phyloP scores from a whole-genome alignment of 768 basidiomycete genomes.

The Boletus reticuloceps region DNA sequence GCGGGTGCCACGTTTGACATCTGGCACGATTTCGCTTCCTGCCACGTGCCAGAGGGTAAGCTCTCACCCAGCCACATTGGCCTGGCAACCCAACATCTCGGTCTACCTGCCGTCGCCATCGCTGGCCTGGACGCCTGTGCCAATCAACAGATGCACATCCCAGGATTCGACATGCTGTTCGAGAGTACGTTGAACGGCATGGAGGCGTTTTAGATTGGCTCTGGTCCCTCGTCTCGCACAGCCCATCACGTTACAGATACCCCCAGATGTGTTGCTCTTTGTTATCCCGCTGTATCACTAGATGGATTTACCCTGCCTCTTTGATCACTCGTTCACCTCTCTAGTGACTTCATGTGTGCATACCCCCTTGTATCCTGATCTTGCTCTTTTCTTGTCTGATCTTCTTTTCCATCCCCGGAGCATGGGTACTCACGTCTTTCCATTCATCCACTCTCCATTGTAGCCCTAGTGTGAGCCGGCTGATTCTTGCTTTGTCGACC shows the following conservation, averaged over 20 bases:
- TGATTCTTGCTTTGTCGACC: too few relatives aligned
- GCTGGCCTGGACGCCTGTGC: slow-evolving; percentile 3
- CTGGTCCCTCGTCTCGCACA: too few relatives aligned
- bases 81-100: slow-evolving; percentile 4
- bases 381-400: not conserved
- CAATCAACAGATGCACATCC: not conserved
- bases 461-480: too few relatives aligned
- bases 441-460: too few relatives aligned
- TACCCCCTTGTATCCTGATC: not conserved
- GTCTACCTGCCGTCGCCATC: not conserved
- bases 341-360: not conserved
- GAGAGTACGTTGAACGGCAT: slow-evolving; percentile 9
- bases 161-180: slow-evolving; percentile 18
- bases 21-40: slow-evolving; percentile 17
- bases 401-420: not conserved
- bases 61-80: not conserved
- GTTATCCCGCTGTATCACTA: slow-evolving; percentile 3
- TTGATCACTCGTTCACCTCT: not conserved
- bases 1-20: slow-evolving; percentile 10
- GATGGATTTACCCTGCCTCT: not conserved
- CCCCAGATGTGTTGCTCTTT: not conserved
- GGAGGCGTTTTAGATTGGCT: slow-evolving; percentile 6
- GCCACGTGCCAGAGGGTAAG: slow-evolving; percentile 2
- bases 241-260: too few relatives aligned
- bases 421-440: too few relatives aligned